Evolutionary conservation across 352 stramenopile genomes (phyloP).

Genomic region (Phytophthora meadii): DNA sequence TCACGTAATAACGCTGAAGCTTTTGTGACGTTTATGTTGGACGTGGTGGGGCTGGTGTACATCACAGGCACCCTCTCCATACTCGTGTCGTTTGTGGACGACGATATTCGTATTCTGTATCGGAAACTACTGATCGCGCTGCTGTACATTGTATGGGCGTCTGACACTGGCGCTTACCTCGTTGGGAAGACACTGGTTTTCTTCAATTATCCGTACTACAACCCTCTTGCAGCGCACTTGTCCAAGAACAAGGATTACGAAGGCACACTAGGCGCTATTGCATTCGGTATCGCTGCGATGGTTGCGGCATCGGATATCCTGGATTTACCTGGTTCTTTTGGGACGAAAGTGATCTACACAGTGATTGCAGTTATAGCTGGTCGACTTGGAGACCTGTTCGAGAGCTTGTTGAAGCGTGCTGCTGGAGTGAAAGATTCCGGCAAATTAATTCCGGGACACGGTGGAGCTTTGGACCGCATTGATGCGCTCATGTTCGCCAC

Average conservation of each 20-base stretch:
- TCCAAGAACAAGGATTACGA: constrained; percentile 97
- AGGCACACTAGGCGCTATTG: constrained; percentile 87
- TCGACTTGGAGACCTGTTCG: constrained; percentile 94
- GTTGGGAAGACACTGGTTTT: constrained; percentile 87
- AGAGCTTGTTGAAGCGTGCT: constrained; percentile 95
- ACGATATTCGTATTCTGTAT: constrained; percentile 53
- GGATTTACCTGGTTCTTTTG: constrained; percentile 67
- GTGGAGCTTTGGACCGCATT: constrained; percentile 94
- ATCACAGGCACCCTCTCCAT: constrained; percentile 56
- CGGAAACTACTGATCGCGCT: constrained; percentile 68
- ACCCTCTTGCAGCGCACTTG: constrained; percentile 84
- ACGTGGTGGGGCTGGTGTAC: constrained; percentile 61
- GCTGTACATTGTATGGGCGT: constrained; percentile 72
- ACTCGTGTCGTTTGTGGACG: constrained; percentile 61
- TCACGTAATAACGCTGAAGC: constrained; percentile 29
- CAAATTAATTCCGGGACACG: constrained; percentile 94
- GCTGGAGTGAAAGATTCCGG: constrained; percentile 95
- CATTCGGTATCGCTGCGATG: constrained; percentile 86
- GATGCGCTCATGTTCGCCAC: constrained; percentile 94
- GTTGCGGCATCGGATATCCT: constrained; percentile 69
- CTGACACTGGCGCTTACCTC: constrained; percentile 94
- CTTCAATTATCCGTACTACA: constrained; percentile 85
- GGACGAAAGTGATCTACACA: constrained; percentile 82
- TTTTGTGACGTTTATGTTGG: constrained; percentile 54
- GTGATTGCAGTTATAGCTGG: constrained; percentile 91